Evolutionary conservation across 768 basidiomycete genomes (phyloP).

Genomic region (Grammothele lineata): DNA sequence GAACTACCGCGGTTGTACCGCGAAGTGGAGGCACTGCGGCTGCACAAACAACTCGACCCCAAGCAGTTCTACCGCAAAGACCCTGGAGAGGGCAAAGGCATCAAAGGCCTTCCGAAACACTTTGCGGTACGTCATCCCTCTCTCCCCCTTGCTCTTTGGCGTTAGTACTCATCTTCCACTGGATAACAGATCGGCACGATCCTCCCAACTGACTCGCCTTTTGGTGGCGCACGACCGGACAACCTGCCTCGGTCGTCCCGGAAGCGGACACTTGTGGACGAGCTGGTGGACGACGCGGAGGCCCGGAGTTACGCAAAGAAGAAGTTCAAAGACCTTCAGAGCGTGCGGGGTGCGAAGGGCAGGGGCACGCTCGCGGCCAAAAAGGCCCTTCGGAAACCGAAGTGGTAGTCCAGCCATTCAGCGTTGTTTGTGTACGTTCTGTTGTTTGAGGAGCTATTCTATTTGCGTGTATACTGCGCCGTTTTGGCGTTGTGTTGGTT

Average conservation of each 20-base stretch:
- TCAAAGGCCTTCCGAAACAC: conserved; percentile 82
- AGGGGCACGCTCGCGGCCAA: conserved; percentile 65
- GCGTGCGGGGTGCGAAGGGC: conserved; percentile 62
- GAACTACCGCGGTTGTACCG: conserved; percentile 76
- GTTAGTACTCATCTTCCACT: no score
- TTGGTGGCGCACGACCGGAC: conserved; percentile 63
- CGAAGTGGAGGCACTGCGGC: conserved; percentile 82
- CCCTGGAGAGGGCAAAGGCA: conserved; percentile 78
- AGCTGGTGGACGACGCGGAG: conserved; percentile 85
- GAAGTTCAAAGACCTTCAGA: conserved; percentile 81
- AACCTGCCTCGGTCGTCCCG: conserved; percentile 67
- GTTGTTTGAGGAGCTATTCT: no score
- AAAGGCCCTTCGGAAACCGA: conserved; percentile 56
- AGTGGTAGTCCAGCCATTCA: conserved; percentile 48
- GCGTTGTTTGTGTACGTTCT: no score
- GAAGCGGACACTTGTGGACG: conserved; percentile 84
- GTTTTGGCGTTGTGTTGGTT: no score
- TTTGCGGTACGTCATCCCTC: conserved; percentile 65
- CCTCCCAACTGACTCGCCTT: conserved; percentile 64
- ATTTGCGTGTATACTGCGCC: no score
- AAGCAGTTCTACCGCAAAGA: conserved; percentile 90
- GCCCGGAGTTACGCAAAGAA: conserved; percentile 85
- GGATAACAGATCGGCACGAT: conserved; percentile 78
- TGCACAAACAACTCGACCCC: conserved; percentile 86
- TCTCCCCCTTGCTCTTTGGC: conserved; percentile 1